phyloP scores from a whole-genome alignment of 495 filamentous ascomycete genomes.

The Aspergillus haitiensis region DNA sequence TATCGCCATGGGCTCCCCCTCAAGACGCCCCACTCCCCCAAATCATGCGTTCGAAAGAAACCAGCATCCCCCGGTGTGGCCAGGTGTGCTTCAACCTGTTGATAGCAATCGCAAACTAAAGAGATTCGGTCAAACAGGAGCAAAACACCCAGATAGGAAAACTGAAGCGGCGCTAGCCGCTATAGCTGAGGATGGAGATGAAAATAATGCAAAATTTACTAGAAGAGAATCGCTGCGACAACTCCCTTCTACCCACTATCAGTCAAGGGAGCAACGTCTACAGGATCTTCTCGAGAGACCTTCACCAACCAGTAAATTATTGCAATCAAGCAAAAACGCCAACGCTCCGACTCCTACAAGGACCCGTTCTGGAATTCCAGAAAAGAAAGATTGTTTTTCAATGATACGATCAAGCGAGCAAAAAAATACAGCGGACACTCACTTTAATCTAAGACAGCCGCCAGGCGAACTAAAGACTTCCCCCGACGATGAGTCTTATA shows the following conservation, averaged over 20 bases:
- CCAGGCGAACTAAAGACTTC: constrained; percentile 15
- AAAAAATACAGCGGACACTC: background rate
- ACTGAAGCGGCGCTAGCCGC: constrained; percentile 28
- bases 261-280: constrained; percentile 4
- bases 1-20: constrained; percentile 1
- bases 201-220: constrained; percentile 10
- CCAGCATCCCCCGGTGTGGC: background rate
- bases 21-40: background rate
- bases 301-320: constrained; percentile 30
- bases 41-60: background rate
- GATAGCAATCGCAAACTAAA: constrained; percentile 25
- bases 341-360: background rate
- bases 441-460: background rate
- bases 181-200: constrained; percentile 48
- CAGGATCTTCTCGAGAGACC: constrained; percentile 39
- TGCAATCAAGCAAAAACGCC: constrained; percentile 9
- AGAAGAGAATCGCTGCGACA: constrained; percentile 1
- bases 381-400: no score
- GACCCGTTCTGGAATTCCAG: background rate
- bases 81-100: constrained; percentile 26
- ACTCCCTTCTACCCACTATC: constrained; percentile 1
- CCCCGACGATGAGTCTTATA: constrained; percentile 46
- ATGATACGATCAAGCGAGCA: background rate
- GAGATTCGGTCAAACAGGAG: constrained; percentile 4
- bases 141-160: constrained; percentile 17